These are phyloP conservation scores for Diversispora eburnea DNA, from an alignment of 192 early-diverging fungal genomes.

Conservation along the genomic window DNA sequence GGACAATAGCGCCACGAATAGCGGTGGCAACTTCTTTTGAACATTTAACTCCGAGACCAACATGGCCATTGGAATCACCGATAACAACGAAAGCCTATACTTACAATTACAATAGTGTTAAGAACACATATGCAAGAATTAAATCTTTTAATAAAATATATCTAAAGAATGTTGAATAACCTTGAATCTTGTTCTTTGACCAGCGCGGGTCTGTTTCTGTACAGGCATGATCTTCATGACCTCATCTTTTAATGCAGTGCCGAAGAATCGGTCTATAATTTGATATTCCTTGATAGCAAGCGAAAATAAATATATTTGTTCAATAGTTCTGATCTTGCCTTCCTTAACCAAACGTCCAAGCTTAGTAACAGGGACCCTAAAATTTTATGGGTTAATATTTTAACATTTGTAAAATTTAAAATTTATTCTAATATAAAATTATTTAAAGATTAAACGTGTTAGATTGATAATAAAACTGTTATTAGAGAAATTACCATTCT, in stretches of 20 bases:
- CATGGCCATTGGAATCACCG: slow-evolving; percentile 95
- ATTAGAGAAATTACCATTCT: slow-evolving; percentile 54
- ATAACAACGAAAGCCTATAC: slow-evolving; percentile 91
- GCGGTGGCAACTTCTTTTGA: slow-evolving; percentile 99
- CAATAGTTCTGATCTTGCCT: slow-evolving; percentile 93
- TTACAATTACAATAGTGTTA: neutral
- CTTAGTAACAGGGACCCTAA: slow-evolving; percentile 92
- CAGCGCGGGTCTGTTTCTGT: slow-evolving; percentile 99
- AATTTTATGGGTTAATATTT: slow-evolving; percentile 16
- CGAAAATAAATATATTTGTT: slow-evolving; percentile 97
- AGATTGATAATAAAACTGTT: neutral
- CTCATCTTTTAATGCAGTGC: slow-evolving; percentile 93
- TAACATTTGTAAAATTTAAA: slow-evolving; percentile 19
- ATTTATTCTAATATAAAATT: no score
- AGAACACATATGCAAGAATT: neutral
- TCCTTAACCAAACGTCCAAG: slow-evolving; percentile 98
- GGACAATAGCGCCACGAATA: slow-evolving; percentile 97
- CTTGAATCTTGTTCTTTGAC: slow-evolving; percentile 99
- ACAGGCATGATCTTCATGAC: slow-evolving; percentile 99
- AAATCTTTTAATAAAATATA: neutral
- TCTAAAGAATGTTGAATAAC: neutral
- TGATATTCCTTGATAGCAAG: slow-evolving; percentile 99
- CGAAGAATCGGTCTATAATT: slow-evolving; percentile 94
- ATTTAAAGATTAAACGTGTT: no score
- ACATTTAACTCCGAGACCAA: slow-evolving; percentile 99